phyloP scores from a whole-genome alignment of 2,329 filamentous ascomycete genomes.

The Pseudogymnoascus sp. region DNA sequence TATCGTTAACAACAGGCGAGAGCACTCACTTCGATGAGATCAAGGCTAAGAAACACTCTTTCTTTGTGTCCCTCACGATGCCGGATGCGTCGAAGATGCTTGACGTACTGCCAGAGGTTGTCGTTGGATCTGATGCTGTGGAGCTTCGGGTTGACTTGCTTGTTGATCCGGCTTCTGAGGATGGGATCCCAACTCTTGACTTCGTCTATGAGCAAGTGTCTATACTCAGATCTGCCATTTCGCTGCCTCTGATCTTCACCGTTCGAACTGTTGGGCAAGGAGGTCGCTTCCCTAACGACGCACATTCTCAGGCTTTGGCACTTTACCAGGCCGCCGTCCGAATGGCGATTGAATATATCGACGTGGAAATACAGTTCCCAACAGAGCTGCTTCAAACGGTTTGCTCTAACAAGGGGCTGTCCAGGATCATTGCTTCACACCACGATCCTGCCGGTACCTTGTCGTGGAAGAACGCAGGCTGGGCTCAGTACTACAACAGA shows the following conservation, averaged over 20 bases:
- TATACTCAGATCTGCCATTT: slow-evolving; percentile 61
- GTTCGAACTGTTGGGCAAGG: slow-evolving; percentile 79
- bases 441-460: slow-evolving; percentile 74
- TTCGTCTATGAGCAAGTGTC: slow-evolving; percentile 78
- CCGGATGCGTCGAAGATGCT: slow-evolving; percentile 60
- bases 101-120: slow-evolving; percentile 60
- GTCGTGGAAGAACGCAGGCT: slow-evolving; percentile 88
- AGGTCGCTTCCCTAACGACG: slow-evolving; percentile 75
- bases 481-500: slow-evolving; percentile 83
- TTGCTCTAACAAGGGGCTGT: slow-evolving; percentile 56
- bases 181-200: slow-evolving; percentile 55
- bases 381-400: slow-evolving; percentile 65
- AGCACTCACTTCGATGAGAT: slow-evolving; percentile 46
- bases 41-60: slow-evolving; percentile 65
- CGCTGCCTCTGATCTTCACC: slow-evolving; percentile 84
- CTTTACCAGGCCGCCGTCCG: slow-evolving; percentile 74
- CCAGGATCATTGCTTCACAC: slow-evolving; percentile 88
- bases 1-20: slow-evolving; percentile 59
- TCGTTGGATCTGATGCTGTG: slow-evolving; percentile 83
- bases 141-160: slow-evolving; percentile 91
- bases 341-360: slow-evolving; percentile 84
- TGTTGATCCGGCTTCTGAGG: slow-evolving; percentile 51
- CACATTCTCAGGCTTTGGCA: slow-evolving; percentile 58
- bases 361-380: slow-evolving; percentile 82
- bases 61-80: slow-evolving; percentile 87